Evolutionary conservation across 371 early-diverging fungal genomes (phyloP).

Genomic region (Rhizopus sp.): DNA sequence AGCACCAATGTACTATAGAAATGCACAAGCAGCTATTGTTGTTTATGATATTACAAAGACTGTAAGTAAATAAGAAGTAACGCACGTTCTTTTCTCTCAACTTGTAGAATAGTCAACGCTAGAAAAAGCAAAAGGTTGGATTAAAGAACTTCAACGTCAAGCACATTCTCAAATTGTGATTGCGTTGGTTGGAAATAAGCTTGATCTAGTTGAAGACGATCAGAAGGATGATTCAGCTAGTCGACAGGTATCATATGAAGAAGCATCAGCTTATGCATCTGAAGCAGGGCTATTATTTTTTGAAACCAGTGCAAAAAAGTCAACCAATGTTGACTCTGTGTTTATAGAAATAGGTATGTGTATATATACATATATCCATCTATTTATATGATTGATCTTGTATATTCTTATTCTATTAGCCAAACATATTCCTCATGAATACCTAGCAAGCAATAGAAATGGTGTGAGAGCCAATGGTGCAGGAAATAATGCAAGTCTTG

Average conservation of each 20-base stretch:
- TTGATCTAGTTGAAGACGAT: constrained; percentile 65
- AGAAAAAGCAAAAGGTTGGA: constrained; percentile 98
- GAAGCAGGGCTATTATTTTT: constrained; percentile 79
- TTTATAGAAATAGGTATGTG: constrained; percentile 59
- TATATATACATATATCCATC: background rate
- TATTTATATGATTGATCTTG: background rate
- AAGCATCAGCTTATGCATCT: constrained; percentile 82
- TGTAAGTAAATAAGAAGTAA: constrained; percentile 38
- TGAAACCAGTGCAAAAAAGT: constrained; percentile 87
- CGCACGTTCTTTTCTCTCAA: background rate
- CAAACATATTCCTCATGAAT: constrained; percentile 39
- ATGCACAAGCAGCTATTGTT: constrained; percentile 94
- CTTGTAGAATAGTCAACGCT: constrained; percentile 72
- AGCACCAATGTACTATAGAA: constrained; percentile 99
- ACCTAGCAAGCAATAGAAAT: constrained; percentile 21
- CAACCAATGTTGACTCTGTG: constrained; percentile 76
- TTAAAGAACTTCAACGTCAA: constrained; percentile 94
- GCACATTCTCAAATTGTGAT: constrained; percentile 95
- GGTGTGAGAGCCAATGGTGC: background rate
- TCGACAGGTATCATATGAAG: constrained; percentile 65
- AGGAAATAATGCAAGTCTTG: constrained; percentile 20
- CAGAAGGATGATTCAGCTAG: constrained; percentile 52
- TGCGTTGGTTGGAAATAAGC: constrained; percentile 96
- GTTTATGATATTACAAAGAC: constrained; percentile 95
- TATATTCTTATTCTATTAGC: constrained; percentile 14